Evolutionary conservation across 192 early-diverging fungal genomes (phyloP).

Genomic region (Mortierella claussenii): DNA sequence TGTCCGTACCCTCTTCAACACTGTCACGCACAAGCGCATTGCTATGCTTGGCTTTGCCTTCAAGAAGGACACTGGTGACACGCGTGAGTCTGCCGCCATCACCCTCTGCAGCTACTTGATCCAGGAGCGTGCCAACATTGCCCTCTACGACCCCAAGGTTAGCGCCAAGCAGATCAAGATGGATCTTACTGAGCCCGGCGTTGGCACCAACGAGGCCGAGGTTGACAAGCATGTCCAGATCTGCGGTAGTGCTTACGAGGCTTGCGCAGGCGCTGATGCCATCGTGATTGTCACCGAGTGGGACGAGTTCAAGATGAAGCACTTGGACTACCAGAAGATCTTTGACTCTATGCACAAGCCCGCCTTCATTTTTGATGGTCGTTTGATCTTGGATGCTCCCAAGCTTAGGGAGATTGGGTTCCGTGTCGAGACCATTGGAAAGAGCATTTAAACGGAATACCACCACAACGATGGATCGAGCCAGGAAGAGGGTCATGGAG

Average conservation of each 20-base stretch:
- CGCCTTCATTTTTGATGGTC: conserved; percentile 92
- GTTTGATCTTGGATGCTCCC: conserved; percentile 76
- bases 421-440: conserved; percentile 75
- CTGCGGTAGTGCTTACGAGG: conserved; percentile 72
- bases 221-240: conserved; percentile 75
- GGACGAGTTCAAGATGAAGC: conserved; percentile 85
- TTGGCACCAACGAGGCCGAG: conserved; percentile 56
- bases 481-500: too few species aligned
- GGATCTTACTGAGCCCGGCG: conserved; percentile 71
- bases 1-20: conserved; percentile 79
- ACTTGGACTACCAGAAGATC: conserved; percentile 74
- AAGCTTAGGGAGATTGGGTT: conserved; percentile 84
- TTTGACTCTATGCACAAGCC: conserved; percentile 82
- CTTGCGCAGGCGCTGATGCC: conserved; percentile 77
- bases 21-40: conserved; percentile 82
- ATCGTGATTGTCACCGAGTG: conserved; percentile 89
- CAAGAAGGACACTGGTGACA: conserved; percentile 95
- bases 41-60: conserved; percentile 92
- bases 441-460: conserved; percentile 27
- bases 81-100: conserved; percentile 93
- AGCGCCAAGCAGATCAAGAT: conserved; percentile 71
- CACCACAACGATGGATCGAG: too few species aligned
- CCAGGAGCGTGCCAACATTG: conserved; percentile 77
- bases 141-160: conserved; percentile 94
- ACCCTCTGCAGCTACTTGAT: conserved; percentile 83